Percentiles rank a stretch among this genome's conserved stretches.
These are phyloP conservation scores for Apiospora malaysiana DNA, from an alignment of 2,329 filamentous ascomycete species.

Conservation along the genomic window DNA sequence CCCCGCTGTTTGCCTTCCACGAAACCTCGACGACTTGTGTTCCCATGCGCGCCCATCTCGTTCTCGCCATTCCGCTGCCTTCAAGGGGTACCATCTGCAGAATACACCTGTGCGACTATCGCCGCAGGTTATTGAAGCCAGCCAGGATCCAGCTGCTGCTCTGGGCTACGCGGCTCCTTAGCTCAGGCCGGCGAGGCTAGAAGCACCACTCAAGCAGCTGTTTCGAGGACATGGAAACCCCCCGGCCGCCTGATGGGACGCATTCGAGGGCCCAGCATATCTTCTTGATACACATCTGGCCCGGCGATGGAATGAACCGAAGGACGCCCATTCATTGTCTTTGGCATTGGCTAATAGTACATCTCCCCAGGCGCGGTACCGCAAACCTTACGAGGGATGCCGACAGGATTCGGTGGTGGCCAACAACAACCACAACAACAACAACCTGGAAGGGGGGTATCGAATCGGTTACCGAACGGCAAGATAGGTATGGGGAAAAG, in stretches of 20 bases:
- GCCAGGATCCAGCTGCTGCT: not conserved
- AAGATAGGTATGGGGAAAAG: constrained; percentile 63
- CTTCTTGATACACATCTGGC: not conserved
- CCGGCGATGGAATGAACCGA: not conserved
- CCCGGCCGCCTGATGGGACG: constrained; percentile 1
- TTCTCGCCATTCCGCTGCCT: constrained; percentile 24
- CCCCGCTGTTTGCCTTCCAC: constrained; percentile 37
- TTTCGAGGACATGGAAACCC: not conserved
- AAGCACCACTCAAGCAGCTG: not conserved
- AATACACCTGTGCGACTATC: constrained; percentile 21
- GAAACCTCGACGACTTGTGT: constrained; percentile 32
- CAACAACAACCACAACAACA: constrained; percentile 67
- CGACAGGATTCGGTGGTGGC: constrained; percentile 61
- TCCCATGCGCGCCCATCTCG: constrained; percentile 30
- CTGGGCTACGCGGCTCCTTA: not conserved
- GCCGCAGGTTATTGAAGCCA: constrained; percentile 19
- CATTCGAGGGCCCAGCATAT: not conserved
- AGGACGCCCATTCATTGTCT: not conserved
- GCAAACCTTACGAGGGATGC: constrained; percentile 67
- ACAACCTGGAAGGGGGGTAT: constrained; percentile 58
- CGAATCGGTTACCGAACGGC: constrained; percentile 67
- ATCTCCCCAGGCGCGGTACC: constrained; percentile 59
- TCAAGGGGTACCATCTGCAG: constrained; percentile 25
- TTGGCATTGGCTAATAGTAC: constrained; percentile 17
- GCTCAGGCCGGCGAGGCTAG: constrained; percentile 10